A percentile compares a stretch with the other conserved stretches of the same genome.
Conservation (phyloP, 208 protist genomes). For the Herpetomonas tarakana region DNA sequence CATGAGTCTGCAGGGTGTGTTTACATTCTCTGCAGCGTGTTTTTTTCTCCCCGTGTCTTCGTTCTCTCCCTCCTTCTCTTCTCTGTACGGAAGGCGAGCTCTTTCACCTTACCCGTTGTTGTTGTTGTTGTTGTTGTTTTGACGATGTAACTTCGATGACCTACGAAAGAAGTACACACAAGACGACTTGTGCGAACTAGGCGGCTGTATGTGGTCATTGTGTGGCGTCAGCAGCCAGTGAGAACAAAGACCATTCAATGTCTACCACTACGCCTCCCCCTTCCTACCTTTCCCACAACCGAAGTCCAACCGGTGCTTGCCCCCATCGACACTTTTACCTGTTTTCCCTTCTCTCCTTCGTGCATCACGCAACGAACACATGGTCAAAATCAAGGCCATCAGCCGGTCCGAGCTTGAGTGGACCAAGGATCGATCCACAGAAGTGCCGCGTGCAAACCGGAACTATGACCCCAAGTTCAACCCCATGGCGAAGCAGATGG, state of each 20-base stretch:
- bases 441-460: conserved; percentile 88
- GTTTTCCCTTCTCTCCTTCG: not conserved
- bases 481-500: conserved; percentile 95
- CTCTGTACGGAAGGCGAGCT: no score
- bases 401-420: conserved; percentile 91
- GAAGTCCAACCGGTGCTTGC: no score
- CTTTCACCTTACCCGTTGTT: no score
- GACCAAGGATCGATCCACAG: conserved; percentile 88
- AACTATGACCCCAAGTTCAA: conserved; percentile 94
- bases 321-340: not conserved
- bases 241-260: no score
- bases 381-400: conserved; percentile 93
- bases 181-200: no score
- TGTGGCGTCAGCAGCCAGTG: no score
- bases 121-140: not conserved
- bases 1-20: not conserved
- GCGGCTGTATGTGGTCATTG: no score
- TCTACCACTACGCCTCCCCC: no score
- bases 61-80: not conserved
- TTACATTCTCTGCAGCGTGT: not conserved
- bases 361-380: no score
- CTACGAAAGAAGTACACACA: no score
- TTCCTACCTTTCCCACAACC: no score
- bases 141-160: not conserved
- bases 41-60: not conserved